These are phyloP conservation scores for Psilocybe azurescens DNA, from an alignment of 768 basidiomycete genomes.

Conservation along the genomic window DNA sequence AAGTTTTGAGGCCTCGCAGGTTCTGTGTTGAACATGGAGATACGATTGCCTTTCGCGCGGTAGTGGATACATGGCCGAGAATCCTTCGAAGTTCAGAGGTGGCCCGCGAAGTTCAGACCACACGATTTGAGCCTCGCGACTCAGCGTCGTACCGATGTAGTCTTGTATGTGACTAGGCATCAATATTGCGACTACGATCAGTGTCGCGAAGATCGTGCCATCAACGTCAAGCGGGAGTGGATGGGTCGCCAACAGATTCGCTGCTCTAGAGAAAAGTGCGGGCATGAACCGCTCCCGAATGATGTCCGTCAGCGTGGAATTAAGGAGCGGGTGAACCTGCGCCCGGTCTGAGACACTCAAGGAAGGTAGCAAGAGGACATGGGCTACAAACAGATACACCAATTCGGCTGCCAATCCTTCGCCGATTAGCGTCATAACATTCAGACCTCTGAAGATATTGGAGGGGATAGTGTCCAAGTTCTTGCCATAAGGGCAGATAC, in stretches of 20 bases:
- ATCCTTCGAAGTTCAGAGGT: conserved; percentile 18
- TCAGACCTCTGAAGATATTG: conserved; percentile 1
- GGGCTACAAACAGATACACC: conserved; percentile 30
- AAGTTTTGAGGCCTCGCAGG: conserved; percentile 23
- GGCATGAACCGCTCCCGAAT: conserved; percentile 48
- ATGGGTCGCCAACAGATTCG: conserved; percentile 25
- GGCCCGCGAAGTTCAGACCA: conserved; percentile 25
- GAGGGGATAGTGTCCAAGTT: background rate
- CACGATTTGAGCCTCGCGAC: conserved; percentile 23
- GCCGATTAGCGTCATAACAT: background rate
- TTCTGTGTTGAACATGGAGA: conserved; percentile 20
- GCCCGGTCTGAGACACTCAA: conserved; percentile 48
- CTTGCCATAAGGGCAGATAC: too few relatives aligned
- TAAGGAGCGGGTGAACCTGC: conserved; percentile 31
- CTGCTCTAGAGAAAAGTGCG: conserved; percentile 35
- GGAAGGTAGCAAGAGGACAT: conserved; percentile 37
- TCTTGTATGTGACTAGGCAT: conserved; percentile 34
- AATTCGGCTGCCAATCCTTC: conserved; percentile 19
- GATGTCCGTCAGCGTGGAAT: conserved; percentile 30
- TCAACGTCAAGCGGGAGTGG: conserved; percentile 51
- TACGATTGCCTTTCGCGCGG: conserved; percentile 22
- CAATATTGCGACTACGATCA: conserved; percentile 43
- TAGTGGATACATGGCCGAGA: conserved; percentile 30
- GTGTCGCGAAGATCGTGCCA: conserved; percentile 51
- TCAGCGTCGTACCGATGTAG: conserved; percentile 22